These are phyloP conservation scores for Globisporangium yorkense DNA, from an alignment of 352 stramenopile species.

Conservation along the genomic window DNA sequence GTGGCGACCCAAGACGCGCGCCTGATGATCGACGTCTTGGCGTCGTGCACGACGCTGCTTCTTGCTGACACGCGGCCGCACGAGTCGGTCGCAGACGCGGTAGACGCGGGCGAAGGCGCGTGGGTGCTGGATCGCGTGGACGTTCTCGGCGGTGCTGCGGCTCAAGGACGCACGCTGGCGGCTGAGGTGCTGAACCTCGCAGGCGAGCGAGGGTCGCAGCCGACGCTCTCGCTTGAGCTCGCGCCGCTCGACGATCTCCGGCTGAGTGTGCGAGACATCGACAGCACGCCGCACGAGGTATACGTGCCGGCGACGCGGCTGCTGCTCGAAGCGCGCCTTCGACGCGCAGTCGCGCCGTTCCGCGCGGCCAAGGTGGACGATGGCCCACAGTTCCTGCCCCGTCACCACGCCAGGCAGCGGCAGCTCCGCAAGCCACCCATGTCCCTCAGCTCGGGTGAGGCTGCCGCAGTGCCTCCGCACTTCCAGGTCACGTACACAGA, in stretches of 20 bases:
- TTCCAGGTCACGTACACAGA: constrained; percentile 19
- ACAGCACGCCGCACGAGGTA: constrained; percentile 30
- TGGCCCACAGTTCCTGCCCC: constrained; percentile 6
- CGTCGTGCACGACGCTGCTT: constrained; percentile 12
- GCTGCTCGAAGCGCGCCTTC: constrained; percentile 36
- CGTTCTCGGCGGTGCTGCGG: not conserved
- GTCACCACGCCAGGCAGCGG: constrained; percentile 10
- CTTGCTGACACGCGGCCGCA: constrained; percentile 4
- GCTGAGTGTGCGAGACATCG: constrained; percentile 27
- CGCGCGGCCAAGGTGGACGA: constrained; percentile 21
- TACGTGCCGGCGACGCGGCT: constrained; percentile 37
- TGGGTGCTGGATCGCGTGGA: constrained; percentile 17
- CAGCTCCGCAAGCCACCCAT: constrained; percentile 9
- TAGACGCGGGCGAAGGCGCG: constrained; percentile 9
- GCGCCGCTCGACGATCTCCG: constrained; percentile 40
- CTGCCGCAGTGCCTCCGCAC: constrained; percentile 6
- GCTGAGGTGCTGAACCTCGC: constrained; percentile 25
- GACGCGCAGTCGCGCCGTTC: constrained; percentile 33
- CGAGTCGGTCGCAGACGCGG: constrained; percentile 3
- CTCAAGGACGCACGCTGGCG: constrained; percentile 10
- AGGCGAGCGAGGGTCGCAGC: constrained; percentile 17
- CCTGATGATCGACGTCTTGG: constrained; percentile 22
- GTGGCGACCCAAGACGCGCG: constrained; percentile 26
- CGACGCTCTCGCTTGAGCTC: constrained; percentile 31
- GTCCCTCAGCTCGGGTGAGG: constrained; percentile 10